phyloP scores from a whole-genome alignment of 2,329 filamentous ascomycete genomes.

The Monosporascus cannonballus region DNA sequence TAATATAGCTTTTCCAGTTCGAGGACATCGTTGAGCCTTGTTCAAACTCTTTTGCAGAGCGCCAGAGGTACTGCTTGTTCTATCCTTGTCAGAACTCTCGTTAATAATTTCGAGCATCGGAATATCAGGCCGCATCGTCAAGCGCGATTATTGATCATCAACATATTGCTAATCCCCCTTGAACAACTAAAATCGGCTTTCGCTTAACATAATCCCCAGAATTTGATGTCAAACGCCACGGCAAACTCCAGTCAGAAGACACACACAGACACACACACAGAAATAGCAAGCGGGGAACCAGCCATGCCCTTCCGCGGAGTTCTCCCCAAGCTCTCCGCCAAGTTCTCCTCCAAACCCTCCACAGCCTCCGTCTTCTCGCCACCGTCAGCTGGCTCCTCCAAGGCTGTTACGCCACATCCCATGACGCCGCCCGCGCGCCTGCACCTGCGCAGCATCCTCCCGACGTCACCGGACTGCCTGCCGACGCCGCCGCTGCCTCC shows the following conservation, averaged over 20 bases:
- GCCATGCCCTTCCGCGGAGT: slow-evolving; percentile 5
- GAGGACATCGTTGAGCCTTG: neutral
- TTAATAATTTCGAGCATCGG: too few species aligned
- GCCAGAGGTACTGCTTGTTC: neutral
- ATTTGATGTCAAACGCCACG: too few species aligned
- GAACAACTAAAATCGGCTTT: neutral
- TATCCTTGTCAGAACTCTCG: neutral
- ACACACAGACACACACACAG: neutral
- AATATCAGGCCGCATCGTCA: too few species aligned
- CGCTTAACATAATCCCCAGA: neutral
- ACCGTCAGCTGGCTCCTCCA: slow-evolving; percentile 1
- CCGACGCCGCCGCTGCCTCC: slow-evolving; percentile 20
- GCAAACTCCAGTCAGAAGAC: too few species aligned
- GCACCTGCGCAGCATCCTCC: slow-evolving; percentile 22
- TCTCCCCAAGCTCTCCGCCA: slow-evolving; percentile 17
- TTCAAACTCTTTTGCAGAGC: neutral
- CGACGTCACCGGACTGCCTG: slow-evolving; percentile 15
- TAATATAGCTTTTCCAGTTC: neutral
- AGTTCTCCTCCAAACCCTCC: slow-evolving; percentile 2
- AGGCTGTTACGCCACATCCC: slow-evolving; percentile 3
- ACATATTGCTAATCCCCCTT: too few species aligned
- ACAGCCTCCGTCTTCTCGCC: slow-evolving; percentile 3
- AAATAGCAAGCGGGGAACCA: neutral
- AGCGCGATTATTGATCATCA: too few species aligned
- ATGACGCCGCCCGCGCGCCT: slow-evolving; percentile 22